Evolutionary conservation across 257 asterid species (phyloP).

Genomic region (Verbascum thapsus): DNA sequence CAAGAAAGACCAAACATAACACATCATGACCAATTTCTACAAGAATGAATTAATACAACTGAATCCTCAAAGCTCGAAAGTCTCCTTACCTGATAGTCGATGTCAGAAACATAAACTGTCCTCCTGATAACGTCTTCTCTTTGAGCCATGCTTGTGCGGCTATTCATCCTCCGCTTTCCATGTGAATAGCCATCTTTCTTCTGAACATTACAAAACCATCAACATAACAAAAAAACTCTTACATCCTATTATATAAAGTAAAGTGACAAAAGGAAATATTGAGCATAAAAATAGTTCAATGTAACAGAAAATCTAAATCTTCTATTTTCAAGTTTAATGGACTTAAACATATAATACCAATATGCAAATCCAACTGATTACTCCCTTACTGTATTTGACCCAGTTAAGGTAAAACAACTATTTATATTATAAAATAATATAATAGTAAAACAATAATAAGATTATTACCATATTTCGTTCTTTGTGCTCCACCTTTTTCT

Average conservation of each 20-base stretch:
- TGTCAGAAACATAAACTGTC: constrained; percentile 75
- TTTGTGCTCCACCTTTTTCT: not conserved
- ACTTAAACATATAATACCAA: too few species aligned
- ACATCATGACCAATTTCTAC: too few species aligned
- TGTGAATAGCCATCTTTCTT: constrained; percentile 54
- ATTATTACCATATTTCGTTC: not conserved
- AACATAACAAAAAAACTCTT: constrained; percentile 24
- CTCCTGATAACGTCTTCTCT: constrained; percentile 73
- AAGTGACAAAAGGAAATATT: not conserved
- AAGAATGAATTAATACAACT: too few species aligned
- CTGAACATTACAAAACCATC: constrained; percentile 46
- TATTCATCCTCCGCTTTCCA: constrained; percentile 60
- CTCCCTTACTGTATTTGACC: too few species aligned
- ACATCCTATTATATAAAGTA: constrained; percentile 1
- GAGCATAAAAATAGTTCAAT: not conserved
- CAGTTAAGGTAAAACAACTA: too few species aligned
- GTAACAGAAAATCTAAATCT: constrained; percentile 6
- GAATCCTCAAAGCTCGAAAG: not conserved
- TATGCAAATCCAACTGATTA: too few species aligned
- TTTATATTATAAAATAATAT: too few species aligned
- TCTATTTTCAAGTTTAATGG: not conserved
- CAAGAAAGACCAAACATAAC: constrained; percentile 15
- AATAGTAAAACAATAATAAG: too few species aligned
- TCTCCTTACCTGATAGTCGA: constrained; percentile 70
- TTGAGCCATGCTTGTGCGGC: constrained; percentile 70